phyloP scores from a whole-genome alignment of 768 basidiomycete genomes.

The Arthromyces matolae region DNA sequence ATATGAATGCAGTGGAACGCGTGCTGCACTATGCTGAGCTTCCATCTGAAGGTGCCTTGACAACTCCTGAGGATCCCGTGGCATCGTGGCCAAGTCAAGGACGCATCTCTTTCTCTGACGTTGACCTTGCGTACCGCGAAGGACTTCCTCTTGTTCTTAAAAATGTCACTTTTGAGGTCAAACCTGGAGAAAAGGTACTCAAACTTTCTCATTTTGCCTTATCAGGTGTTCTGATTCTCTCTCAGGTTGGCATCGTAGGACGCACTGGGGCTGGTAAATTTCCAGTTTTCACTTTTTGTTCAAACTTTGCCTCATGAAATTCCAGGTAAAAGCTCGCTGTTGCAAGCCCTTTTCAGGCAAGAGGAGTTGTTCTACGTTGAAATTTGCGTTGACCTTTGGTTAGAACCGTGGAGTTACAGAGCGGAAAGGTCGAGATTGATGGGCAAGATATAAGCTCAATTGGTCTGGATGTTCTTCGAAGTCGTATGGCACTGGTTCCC shows the following conservation, averaged over 20 bases:
- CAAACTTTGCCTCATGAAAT: slow-evolving; percentile 4
- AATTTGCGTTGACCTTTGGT: neutral
- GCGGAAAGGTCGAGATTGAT: slow-evolving; percentile 57
- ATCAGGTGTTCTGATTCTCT: neutral
- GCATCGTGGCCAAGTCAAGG: slow-evolving; percentile 49
- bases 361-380: too few relatives aligned
- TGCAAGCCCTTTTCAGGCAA: slow-evolving; percentile 55
- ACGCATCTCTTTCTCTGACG: slow-evolving; percentile 49
- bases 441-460: slow-evolving; percentile 46
- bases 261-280: slow-evolving; percentile 40
- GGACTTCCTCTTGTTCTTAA: slow-evolving; percentile 65
- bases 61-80: slow-evolving; percentile 42
- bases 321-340: slow-evolving; percentile 51
- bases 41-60: slow-evolving; percentile 45
- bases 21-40: slow-evolving; percentile 64
- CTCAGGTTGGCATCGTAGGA: slow-evolving; percentile 45
- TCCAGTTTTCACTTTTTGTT: neutral
- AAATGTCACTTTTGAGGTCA: slow-evolving; percentile 51
- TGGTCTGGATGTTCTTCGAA: slow-evolving; percentile 50
- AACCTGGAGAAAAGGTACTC: slow-evolving; percentile 65
- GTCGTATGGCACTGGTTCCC: slow-evolving; percentile 60
- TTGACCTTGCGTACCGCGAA: slow-evolving; percentile 53
- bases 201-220: neutral
- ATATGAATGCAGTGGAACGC: slow-evolving; percentile 72
- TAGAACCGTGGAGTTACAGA: slow-evolving; percentile 57